A percentile compares a stretch with the other conserved stretches of the same genome.
Evolutionary conservation across 257 asterid genomes (phyloP).

Genomic region (Solanum chilense): DNA sequence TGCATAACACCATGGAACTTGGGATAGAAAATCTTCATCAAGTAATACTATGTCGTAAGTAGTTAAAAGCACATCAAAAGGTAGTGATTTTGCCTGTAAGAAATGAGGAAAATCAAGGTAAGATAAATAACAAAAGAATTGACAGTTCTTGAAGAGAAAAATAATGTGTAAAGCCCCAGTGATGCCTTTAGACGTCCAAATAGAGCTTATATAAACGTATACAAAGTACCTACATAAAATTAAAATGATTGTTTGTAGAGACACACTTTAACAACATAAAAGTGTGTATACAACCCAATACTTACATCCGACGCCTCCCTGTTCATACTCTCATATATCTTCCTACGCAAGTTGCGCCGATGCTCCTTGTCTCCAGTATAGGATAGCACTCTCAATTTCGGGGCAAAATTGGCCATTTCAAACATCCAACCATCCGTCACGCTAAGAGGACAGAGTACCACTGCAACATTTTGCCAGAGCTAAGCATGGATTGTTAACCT

Average conservation of each 20-base stretch:
- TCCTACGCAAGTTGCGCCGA: constrained; percentile 50
- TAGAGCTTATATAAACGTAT: neutral
- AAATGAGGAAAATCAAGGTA: constrained; percentile 7
- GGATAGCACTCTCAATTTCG: constrained; percentile 48
- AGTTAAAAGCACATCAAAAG: constrained; percentile 80
- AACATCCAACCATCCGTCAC: constrained; percentile 87
- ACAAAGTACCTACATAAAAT: neutral
- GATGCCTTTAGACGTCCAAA: neutral
- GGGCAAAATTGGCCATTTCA: constrained; percentile 70
- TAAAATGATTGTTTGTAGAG: neutral
- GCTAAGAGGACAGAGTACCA: constrained; percentile 89
- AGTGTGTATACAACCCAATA: neutral
- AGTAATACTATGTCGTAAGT: constrained; percentile 79
- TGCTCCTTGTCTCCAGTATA: constrained; percentile 89
- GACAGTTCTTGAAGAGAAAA: neutral
- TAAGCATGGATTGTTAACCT: neutral
- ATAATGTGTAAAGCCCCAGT: neutral
- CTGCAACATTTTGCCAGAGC: constrained; percentile 32
- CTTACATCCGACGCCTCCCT: constrained; percentile 33
- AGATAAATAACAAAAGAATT: neutral
- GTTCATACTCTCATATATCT: constrained; percentile 40
- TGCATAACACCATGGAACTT: constrained; percentile 75
- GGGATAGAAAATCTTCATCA: constrained; percentile 90
- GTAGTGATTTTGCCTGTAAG: constrained; percentile 47
- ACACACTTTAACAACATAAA: neutral